A percentile compares a stretch with the other conserved stretches of the same genome.
phyloP scores from a whole-genome alignment of 768 basidiomycete species.

The Suillus sp. region DNA sequence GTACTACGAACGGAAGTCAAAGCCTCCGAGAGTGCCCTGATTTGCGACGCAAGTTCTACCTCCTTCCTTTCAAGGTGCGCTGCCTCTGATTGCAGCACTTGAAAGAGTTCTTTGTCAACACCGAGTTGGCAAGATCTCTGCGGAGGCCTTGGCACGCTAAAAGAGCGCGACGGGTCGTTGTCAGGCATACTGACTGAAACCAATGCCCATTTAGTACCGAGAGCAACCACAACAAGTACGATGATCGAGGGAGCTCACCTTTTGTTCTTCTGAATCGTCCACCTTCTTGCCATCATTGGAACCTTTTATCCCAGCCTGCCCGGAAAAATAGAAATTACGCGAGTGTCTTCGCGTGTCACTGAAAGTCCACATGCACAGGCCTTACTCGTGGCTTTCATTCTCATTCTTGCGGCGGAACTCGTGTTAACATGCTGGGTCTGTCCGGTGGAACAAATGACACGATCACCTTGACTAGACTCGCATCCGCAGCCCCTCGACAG shows the following conservation, averaged over 20 bases:
- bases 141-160: background rate
- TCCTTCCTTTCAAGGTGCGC: slow-evolving; percentile 3
- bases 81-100: background rate
- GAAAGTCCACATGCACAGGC: background rate
- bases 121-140: background rate
- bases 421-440: background rate
- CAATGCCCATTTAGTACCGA: background rate
- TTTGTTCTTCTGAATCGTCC: background rate
- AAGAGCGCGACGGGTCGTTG: background rate
- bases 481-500: background rate
- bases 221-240: background rate
- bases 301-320: slow-evolving; percentile 6
- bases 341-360: background rate
- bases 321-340: background rate
- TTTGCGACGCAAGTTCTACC: background rate
- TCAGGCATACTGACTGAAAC: background rate
- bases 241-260: background rate
- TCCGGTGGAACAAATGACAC: background rate
- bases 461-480: background rate
- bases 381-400: background rate
- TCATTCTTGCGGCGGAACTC: background rate
- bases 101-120: background rate
- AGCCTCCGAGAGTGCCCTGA: background rate
- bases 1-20: background rate
- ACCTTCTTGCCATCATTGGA: background rate